phyloP scores from a whole-genome alignment of 768 basidiomycete species.

The Termitomyces sp. region DNA sequence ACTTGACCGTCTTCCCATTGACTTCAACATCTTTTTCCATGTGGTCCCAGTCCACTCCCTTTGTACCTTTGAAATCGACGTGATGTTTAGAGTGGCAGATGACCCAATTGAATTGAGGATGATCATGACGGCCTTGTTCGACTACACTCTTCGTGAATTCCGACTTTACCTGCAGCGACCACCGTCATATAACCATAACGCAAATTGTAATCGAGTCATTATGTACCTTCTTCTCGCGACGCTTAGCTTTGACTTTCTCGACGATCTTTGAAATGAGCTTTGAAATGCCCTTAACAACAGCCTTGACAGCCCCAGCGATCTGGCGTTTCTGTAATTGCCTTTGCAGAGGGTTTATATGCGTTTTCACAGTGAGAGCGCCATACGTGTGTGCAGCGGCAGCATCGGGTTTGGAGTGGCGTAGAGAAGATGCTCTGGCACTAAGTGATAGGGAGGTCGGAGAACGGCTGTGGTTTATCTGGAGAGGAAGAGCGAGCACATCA shows the following conservation, averaged over 20 bases:
- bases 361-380: not conserved
- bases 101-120: conserved; percentile 14
- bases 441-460: not conserved
- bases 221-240: not conserved
- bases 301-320: not conserved
- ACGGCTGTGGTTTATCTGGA: not conserved
- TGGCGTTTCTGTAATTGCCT: not conserved
- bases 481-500: not conserved
- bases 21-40: conserved; percentile 17
- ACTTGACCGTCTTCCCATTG: not conserved
- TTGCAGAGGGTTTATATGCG: not conserved
- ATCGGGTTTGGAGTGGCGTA: not conserved
- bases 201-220: no score
- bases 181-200: not conserved
- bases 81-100: conserved; percentile 17
- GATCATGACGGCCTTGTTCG: not conserved
- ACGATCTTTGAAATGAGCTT: not conserved
- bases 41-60: conserved; percentile 20
- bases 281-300: not conserved
- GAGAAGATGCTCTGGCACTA: not conserved
- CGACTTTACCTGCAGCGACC: not conserved
- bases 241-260: not conserved
- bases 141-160: conserved; percentile 4
- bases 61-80: conserved; percentile 14
- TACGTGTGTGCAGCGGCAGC: not conserved